Evolutionary conservation across 2,329 filamentous ascomycete genomes (phyloP).

Genomic region (Aspergillus jensenii): DNA sequence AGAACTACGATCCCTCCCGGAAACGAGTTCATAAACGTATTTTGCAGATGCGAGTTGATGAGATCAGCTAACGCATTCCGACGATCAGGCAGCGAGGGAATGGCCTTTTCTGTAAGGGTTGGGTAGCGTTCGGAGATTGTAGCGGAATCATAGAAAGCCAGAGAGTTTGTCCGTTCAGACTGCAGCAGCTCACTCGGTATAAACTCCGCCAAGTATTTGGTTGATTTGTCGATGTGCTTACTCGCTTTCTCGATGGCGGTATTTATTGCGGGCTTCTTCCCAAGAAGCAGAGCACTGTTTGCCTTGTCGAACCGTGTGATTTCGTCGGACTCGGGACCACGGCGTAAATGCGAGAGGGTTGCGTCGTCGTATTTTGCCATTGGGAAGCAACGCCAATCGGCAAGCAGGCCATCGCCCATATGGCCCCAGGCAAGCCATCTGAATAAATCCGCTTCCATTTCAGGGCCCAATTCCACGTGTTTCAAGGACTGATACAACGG

Average conservation of each 20-base stretch:
- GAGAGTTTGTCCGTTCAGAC: conserved; percentile 64
- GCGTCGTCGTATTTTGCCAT: conserved; percentile 76
- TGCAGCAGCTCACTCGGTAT: conserved; percentile 61
- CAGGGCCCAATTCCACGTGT: conserved; percentile 54
- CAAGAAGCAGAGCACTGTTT: conserved; percentile 70
- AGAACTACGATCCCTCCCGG: conserved; percentile 74
- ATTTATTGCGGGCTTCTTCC: conserved; percentile 55
- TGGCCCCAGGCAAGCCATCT: conserved; percentile 91
- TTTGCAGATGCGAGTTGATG: conserved; percentile 82
- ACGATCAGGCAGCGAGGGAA: conserved; percentile 58
- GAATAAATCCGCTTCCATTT: conserved; percentile 69
- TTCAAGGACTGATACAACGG: conserved; percentile 73
- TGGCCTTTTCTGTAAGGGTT: conserved; percentile 63
- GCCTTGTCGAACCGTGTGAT: conserved; percentile 70
- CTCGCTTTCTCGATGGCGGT: conserved; percentile 41
- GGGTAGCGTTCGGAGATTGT: conserved; percentile 66
- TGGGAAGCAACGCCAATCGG: conserved; percentile 77
- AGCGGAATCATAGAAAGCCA: conserved; percentile 74
- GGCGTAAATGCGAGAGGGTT: conserved; percentile 69
- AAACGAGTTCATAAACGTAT: conserved; percentile 79
- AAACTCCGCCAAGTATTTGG: conserved; percentile 64
- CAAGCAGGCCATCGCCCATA: conserved; percentile 80
- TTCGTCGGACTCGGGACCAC: conserved; percentile 70
- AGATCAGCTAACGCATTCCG: conserved; percentile 68
- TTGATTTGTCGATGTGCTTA: conserved; percentile 54